Evolutionary conservation across 139 green algal genomes (phyloP).

Genomic region (Astrephomene gubernaculifera): DNA sequence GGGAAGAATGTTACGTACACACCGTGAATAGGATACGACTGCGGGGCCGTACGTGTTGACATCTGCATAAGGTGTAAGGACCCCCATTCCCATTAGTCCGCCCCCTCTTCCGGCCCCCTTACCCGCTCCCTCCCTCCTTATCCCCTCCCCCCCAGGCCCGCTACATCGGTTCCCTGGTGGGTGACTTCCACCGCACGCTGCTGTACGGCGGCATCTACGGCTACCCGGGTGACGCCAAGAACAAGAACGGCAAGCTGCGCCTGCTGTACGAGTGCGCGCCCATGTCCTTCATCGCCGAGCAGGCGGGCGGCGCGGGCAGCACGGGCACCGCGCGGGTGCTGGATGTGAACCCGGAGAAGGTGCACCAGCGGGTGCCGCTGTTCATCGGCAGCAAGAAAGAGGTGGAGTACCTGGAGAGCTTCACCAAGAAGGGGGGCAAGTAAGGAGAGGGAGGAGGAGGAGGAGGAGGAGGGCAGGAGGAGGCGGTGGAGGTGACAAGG

Average conservation of each 20-base stretch:
- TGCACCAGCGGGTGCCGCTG: constrained; percentile 82
- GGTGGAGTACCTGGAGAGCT: constrained; percentile 96
- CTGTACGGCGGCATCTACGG: constrained; percentile 99
- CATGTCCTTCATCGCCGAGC: constrained; percentile 94
- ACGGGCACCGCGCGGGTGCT: constrained; percentile 79
- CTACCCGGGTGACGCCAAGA: constrained; percentile 95
- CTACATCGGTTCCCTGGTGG: constrained; percentile 97
- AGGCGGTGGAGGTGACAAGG: no score
- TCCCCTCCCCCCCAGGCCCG: constrained; percentile 59
- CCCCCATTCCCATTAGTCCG: no score
- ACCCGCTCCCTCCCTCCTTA: no score
- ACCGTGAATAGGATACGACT: no score
- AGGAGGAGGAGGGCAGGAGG: no score
- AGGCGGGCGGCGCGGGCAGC: constrained; percentile 84
- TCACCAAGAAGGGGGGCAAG: constrained; percentile 79
- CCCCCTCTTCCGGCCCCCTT: no score
- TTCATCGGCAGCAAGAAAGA: constrained; percentile 90
- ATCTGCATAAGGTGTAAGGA: no score
- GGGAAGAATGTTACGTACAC: no score
- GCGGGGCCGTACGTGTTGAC: no score
- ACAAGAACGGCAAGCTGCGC: constrained; percentile 96
- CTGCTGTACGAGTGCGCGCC: constrained; percentile 99
- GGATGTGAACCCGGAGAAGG: constrained; percentile 77
- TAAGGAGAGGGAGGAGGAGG: no score
- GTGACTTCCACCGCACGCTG: constrained; percentile 98